phyloP scores from a whole-genome alignment of 352 stramenopile species.

The Phytophthora tubulina region DNA sequence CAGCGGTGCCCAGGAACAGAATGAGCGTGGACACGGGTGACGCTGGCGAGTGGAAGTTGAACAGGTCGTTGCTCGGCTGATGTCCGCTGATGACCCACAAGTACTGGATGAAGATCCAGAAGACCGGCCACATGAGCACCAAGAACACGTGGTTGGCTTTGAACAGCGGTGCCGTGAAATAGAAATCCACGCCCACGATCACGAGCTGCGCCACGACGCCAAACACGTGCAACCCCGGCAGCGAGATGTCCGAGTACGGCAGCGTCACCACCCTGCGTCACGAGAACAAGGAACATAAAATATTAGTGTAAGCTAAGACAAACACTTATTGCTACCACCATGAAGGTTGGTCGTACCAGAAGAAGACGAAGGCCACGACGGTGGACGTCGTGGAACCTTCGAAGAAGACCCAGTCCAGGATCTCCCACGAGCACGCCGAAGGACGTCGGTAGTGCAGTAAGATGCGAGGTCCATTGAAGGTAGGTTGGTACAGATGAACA shows the following conservation, averaged over 20 bases:
- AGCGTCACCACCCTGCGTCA: constrained; percentile 49
- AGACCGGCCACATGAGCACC: constrained; percentile 61
- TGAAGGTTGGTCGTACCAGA: constrained; percentile 47
- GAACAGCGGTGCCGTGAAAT: constrained; percentile 67
- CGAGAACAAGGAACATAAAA: not conserved
- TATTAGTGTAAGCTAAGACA: not conserved
- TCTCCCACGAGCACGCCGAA: constrained; percentile 67
- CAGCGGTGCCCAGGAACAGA: constrained; percentile 49
- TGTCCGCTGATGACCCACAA: constrained; percentile 66
- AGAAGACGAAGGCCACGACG: constrained; percentile 58
- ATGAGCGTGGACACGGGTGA: constrained; percentile 46
- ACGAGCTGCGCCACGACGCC: constrained; percentile 53
- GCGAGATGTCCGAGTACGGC: constrained; percentile 43
- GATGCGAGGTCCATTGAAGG: constrained; percentile 67
- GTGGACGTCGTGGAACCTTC: constrained; percentile 61
- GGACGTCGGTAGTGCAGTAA: constrained; percentile 62
- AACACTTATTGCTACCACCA: constrained; percentile 1
- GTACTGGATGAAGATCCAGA: constrained; percentile 68
- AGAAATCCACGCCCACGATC: constrained; percentile 66
- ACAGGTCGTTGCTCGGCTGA: constrained; percentile 59
- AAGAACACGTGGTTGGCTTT: constrained; percentile 72
- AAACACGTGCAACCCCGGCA: constrained; percentile 45
- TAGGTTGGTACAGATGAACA: constrained; percentile 66
- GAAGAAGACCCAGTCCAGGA: constrained; percentile 75
- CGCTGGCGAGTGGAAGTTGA: constrained; percentile 67